A percentile compares a stretch with the other conserved stretches of the same genome.
phyloP scores from a whole-genome alignment of 1,284 basidiomycete genomes.

The Trametes versicolor region DNA sequence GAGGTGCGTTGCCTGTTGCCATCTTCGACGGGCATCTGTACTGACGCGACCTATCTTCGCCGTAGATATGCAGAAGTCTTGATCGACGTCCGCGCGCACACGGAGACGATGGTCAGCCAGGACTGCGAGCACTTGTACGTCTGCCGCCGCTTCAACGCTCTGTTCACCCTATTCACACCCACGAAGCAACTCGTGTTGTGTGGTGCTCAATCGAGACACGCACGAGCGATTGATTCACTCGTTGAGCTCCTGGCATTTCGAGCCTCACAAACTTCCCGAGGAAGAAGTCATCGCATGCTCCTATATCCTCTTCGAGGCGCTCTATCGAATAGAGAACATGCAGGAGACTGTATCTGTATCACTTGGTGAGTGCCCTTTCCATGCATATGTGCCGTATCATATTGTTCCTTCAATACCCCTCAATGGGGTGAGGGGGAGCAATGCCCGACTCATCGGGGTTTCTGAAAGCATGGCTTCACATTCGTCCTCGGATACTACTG shows the following conservation, averaged over 20 bases:
- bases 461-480: no score
- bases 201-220: slow-evolving; percentile 44
- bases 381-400: slow-evolving; percentile 22
- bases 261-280: slow-evolving; percentile 82
- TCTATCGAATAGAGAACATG: slow-evolving; percentile 82
- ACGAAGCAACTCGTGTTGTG: slow-evolving; percentile 43
- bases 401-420: no score
- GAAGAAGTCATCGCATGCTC: slow-evolving; percentile 86
- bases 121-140: slow-evolving; percentile 58
- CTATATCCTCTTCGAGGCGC: slow-evolving; percentile 78
- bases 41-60: slow-evolving; percentile 19
- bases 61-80: slow-evolving; percentile 78
- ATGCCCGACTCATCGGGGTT: no score
- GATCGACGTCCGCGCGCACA: slow-evolving; percentile 85
- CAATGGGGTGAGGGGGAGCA: no score
- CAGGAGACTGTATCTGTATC: slow-evolving; percentile 70
- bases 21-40: slow-evolving; percentile 25
- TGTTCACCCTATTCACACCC: slow-evolving; percentile 39
- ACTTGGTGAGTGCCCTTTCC: slow-evolving; percentile 61
- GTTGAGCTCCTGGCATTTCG: slow-evolving; percentile 87
- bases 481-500: no score
- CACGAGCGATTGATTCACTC: slow-evolving; percentile 68
- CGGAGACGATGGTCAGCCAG: slow-evolving; percentile 74
- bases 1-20: slow-evolving; percentile 55
- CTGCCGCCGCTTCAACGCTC: slow-evolving; percentile 27